Evolutionary conservation across 2,329 filamentous ascomycete species (phyloP), one percentile per base, ranked within the genome.

Genomic region (Bretziella fagacearum): DNA sequence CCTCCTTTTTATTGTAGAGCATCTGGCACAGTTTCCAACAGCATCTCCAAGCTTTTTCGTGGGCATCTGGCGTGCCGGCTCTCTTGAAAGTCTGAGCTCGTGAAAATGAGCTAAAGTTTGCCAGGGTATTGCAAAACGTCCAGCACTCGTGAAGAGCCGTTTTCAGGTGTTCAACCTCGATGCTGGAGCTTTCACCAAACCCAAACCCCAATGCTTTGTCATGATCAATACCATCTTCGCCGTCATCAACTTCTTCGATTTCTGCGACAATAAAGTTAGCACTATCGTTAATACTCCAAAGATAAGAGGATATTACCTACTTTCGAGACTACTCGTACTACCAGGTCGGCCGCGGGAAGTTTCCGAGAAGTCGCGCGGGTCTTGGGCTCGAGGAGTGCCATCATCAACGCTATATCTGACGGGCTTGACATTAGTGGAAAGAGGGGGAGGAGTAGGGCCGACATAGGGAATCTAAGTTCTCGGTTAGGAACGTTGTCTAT

Each of bases 11-110:
- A 52, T 86, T 76, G 58, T 95, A 95, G 2, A 96, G 71, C 49
- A 82, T 81, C 59, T 93, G 84, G 58, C 87, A 96, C 20, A 96
- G 67, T 55, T 81, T 82, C 89, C 87, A 96, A 63, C 87, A 96
- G 52, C 81, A 83, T 60, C 83, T 85, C 89, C 87, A 95, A 0
- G 87, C 86, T 55, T 81, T 80, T 59, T 93, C 84, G 57, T 93
- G 83, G 23, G 80, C 74, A 54, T 85, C 80, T 1, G 81, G 79
- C 8, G 76, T 79, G 10, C 77, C 79, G 1, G 81, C 79, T 55
- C 74, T 81, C 59, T 76, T 78, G 60, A 91, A 89, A 26, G 86
- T 79, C 17, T 83, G 73, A 54, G 84, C 74, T 23, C 85, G 77
- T 57, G 94, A 84, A 53, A 81, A 81, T 15, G 83, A 87, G 60